These are phyloP conservation scores for Leccinum uliginosum DNA, from an alignment of 768 basidiomycete species.

Conservation along the genomic window DNA sequence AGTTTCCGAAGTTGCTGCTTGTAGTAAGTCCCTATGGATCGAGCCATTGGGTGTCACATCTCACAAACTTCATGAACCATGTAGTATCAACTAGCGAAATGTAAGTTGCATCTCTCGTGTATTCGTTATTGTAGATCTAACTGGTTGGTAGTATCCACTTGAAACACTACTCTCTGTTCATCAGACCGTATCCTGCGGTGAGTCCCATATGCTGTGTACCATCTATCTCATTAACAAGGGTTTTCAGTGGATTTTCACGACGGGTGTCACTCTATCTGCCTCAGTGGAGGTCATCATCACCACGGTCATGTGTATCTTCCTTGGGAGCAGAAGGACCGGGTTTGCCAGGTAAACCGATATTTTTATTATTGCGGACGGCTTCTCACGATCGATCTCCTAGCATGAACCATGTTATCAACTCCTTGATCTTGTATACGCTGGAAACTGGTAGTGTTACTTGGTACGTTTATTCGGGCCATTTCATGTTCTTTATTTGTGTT, in stretches of 20 bases:
- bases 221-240: not conserved
- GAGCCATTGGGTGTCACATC: not conserved
- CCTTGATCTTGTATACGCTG: conserved; percentile 47
- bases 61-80: not conserved
- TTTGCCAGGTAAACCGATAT: conserved; percentile 22
- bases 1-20: conserved; percentile 23
- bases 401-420: conserved; percentile 46
- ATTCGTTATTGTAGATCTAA: not conserved
- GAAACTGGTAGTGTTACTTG: conserved; percentile 50
- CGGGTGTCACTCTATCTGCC: conserved; percentile 30
- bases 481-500: not conserved
- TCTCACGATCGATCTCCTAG: conserved; percentile 20
- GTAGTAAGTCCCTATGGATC: conserved; percentile 15
- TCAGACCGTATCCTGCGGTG: conserved; percentile 29
- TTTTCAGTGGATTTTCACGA: conserved; percentile 29
- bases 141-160: conserved; percentile 18
- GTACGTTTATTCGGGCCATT: conserved; percentile 12
- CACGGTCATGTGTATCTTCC: conserved; percentile 28
- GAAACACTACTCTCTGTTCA: conserved; percentile 28
- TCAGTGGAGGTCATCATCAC: conserved; percentile 33
- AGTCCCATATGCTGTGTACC: not conserved
- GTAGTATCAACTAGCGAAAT: conserved; percentile 32
- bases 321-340: conserved; percentile 29
- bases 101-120: conserved; percentile 9
- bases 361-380: not conserved